phyloP scores from a whole-genome alignment of 805 yeast species.

The Scheffersomyces stipitis region DNA sequence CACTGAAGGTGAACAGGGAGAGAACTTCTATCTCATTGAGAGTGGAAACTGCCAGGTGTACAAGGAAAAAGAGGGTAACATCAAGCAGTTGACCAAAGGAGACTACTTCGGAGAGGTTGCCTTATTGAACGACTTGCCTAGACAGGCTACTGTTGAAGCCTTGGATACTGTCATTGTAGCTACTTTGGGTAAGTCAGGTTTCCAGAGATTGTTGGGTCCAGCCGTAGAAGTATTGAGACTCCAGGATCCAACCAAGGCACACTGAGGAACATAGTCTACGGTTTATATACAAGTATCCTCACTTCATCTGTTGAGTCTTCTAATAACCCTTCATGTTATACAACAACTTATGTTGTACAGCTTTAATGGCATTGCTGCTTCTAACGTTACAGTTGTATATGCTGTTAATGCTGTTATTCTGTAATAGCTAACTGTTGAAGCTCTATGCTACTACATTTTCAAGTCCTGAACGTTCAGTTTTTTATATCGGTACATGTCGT shows the following conservation, averaged over 20 bases:
- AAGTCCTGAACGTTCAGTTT: too few relatives aligned
- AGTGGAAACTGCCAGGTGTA: conserved; percentile 79
- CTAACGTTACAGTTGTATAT: too few relatives aligned
- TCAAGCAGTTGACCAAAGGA: conserved; percentile 67
- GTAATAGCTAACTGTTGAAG: too few relatives aligned
- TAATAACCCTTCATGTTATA: too few relatives aligned
- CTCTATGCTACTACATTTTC: too few relatives aligned
- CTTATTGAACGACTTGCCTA: conserved; percentile 82
- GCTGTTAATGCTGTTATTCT: too few relatives aligned
- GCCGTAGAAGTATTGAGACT: conserved; percentile 84
- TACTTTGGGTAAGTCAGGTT: conserved; percentile 88
- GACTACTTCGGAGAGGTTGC: conserved; percentile 98
- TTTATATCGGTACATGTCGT: neutral
- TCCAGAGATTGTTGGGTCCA: conserved; percentile 91
- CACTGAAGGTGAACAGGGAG: conserved; percentile 72
- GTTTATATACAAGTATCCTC: too few relatives aligned
- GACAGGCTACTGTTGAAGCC: conserved; percentile 92
- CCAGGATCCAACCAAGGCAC: conserved; percentile 71
- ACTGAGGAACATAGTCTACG: too few relatives aligned
- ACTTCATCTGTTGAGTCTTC: too few relatives aligned
- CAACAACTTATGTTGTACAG: too few relatives aligned
- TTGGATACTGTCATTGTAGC: conserved; percentile 77
- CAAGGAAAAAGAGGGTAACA: conserved; percentile 58
- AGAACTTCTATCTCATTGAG: conserved; percentile 50
- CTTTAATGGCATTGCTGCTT: too few relatives aligned